A percentile compares a stretch with the other conserved stretches of the same genome.
Evolutionary conservation across 306 rosid genomes (phyloP).

Genomic region (Morella rubra): DNA sequence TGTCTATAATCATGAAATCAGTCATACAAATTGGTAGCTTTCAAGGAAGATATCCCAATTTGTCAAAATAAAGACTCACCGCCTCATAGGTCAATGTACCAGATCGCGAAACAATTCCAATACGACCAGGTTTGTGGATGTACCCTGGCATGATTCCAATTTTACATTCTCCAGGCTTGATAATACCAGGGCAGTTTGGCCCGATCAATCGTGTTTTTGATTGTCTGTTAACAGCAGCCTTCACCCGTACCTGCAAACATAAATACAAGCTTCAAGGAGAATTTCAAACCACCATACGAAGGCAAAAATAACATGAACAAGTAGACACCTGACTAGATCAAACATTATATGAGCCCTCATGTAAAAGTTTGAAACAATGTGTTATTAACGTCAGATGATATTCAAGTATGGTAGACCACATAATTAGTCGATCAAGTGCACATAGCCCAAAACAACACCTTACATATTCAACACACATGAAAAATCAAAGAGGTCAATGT

Average conservation of each 20-base stretch:
- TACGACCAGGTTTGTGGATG: constrained; percentile 94
- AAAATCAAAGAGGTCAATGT: background rate
- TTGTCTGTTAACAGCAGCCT: constrained; percentile 89
- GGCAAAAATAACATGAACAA: constrained; percentile 8
- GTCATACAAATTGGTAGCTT: background rate
- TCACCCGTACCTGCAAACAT: constrained; percentile 74
- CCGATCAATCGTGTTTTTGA: constrained; percentile 92
- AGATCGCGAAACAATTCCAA: constrained; percentile 98
- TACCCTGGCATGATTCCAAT: constrained; percentile 99
- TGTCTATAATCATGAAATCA: background rate
- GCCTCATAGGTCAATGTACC: constrained; percentile 99
- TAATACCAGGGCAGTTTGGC: constrained; percentile 98
- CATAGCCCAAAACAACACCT: background rate
- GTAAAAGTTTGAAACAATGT: background rate
- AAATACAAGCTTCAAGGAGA: constrained; percentile 24
- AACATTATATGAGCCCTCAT: background rate
- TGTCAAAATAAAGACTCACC: constrained; percentile 50
- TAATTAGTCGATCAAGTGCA: background rate
- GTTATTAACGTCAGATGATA: background rate
- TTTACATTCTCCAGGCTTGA: constrained; percentile 99
- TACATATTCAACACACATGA: background rate
- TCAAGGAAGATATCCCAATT: background rate
- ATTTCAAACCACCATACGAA: constrained; percentile 7
- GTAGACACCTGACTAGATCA: constrained; percentile 7
- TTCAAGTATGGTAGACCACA: background rate